Base-by-base conservation (phyloP, 192 early-diverging fungal genomes). In the Coemansia sp. region DNA sequence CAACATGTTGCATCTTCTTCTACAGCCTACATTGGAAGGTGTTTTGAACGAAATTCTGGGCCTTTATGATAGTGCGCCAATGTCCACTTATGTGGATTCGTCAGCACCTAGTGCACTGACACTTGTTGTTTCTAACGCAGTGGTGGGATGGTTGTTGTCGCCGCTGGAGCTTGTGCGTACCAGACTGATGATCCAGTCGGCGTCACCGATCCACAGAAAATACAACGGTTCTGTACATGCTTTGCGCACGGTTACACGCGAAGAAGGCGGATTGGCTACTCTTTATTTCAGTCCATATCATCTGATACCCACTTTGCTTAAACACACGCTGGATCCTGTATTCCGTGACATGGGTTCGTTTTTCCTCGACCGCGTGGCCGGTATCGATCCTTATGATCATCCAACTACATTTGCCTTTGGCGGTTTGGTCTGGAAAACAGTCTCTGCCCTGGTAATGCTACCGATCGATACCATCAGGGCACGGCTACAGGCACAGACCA, bases 91-190 rank as follows among this genome's bases (percentile, higher is more conserved):
- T 91, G 40, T 80, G 82, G 67, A 85, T 86, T 5, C 86, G 82
- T 60, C 73, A 86, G 74, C 88, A 85, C 71, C 84, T 54, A 68
- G 82, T 69, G 51, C 87, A 12, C 78, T 86, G 11, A 97, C 97
- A 1, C 67, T 90, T 50, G 85, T 96, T 1, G 73, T 84, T 2
- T 92, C 91, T 14, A 86, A 91, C 72, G 72, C 92, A 0, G 67
- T 92, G 22, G 88, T 91, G 5, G 95, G 95, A 7, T 81, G 90
- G 60, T 36, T 92, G 38, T 84, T 99, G 49, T 92, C 91, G 63
- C 97, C 97, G 3, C 77, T 99, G 50, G 97, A 99, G 65, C 79
- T 98, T 14, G 86, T 92, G 54, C 87, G 89, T 48, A 97, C 96
- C 49, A 90, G 94, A 56, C 74, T 97, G 57, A 84, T 94, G 38